Conservation (phyloP, 148 eudicot genomes). For the Vaccinium corymbosum region DNA sequence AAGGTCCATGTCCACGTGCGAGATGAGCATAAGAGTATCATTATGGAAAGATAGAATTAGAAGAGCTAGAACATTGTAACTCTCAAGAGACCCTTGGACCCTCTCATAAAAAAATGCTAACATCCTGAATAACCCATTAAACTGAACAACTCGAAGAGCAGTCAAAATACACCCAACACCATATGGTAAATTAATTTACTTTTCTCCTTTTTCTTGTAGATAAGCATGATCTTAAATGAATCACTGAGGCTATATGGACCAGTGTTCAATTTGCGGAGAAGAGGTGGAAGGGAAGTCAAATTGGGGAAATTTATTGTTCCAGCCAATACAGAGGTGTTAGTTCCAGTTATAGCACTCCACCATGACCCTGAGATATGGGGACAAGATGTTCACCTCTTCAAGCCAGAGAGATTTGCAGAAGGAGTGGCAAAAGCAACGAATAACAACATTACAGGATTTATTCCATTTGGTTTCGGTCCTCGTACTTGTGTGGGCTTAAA, state of each 20-base stretch:
- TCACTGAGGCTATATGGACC: conserved; percentile 10
- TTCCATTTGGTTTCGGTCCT: conserved; percentile 10
- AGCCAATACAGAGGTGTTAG: not conserved
- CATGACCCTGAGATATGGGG: conserved; percentile 14
- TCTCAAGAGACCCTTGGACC: not conserved
- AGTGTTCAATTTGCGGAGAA: not conserved
- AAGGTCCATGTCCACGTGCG: too few species aligned
- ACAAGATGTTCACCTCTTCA: conserved; percentile 9
- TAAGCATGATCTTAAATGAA: conserved; percentile 12
- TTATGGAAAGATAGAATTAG: not conserved
- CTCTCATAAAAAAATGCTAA: not conserved
- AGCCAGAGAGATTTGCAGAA: conserved; percentile 10
- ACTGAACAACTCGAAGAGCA: too few species aligned
- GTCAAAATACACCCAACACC: not conserved
- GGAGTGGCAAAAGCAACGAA: conserved; percentile 18
- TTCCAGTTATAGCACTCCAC: not conserved
- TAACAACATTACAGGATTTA: not conserved
- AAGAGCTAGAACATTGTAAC: not conserved
- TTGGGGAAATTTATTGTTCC: not conserved
- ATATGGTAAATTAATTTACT: not conserved
- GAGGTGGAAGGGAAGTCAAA: not conserved
- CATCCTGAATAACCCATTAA: not conserved
- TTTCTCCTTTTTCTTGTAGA: not conserved
- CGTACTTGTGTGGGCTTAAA: conserved; percentile 5
- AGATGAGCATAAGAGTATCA: not conserved